These are phyloP conservation scores for Hirsutella minnesotensis DNA, from an alignment of 2,329 filamentous ascomycete species.

Conservation along the genomic window DNA sequence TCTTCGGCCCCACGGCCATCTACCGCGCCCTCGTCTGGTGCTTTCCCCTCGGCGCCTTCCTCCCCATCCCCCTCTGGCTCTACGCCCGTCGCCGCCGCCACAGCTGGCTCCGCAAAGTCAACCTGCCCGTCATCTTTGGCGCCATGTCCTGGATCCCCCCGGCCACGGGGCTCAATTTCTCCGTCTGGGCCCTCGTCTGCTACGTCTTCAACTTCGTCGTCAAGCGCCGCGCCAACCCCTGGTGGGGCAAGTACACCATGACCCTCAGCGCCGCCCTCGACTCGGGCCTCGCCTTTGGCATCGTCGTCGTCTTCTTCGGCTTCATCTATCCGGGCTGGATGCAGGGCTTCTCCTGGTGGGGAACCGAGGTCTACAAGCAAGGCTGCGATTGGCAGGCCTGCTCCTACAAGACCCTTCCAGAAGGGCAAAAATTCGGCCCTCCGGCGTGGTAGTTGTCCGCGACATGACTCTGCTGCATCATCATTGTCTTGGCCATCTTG, in stretches of 20 bases:
- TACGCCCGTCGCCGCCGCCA: conserved; percentile 47
- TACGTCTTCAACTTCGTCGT: conserved; percentile 74
- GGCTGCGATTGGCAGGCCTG: conserved; percentile 81
- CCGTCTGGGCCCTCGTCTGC: conserved; percentile 75
- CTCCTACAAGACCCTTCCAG: conserved; percentile 50
- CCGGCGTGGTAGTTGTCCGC: conserved; percentile 37
- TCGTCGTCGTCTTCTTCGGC: conserved; percentile 75
- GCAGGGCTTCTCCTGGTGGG: conserved; percentile 73
- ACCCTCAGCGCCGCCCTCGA: conserved; percentile 74
- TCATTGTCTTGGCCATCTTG: too few relatives aligned
- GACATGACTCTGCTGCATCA: too few relatives aligned
- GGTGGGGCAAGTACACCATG: conserved; percentile 92
- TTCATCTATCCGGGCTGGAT: conserved; percentile 73
- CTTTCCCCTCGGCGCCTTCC: conserved; percentile 64
- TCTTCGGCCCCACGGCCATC: conserved; percentile 65
- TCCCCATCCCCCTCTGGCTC: conserved; percentile 64
- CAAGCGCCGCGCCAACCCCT: conserved; percentile 54
- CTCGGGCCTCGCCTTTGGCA: conserved; percentile 69
- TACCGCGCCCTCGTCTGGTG: conserved; percentile 73
- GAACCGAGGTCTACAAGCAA: conserved; percentile 72
- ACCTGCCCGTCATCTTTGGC: conserved; percentile 73
- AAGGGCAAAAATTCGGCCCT: conserved; percentile 56
- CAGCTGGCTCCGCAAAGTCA: conserved; percentile 63
- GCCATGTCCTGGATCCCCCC: conserved; percentile 79
- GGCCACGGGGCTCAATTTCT: conserved; percentile 78